Conservation (phyloP, 2,329 filamentous ascomycete species). For the Fusarium guadeloupense region DNA sequence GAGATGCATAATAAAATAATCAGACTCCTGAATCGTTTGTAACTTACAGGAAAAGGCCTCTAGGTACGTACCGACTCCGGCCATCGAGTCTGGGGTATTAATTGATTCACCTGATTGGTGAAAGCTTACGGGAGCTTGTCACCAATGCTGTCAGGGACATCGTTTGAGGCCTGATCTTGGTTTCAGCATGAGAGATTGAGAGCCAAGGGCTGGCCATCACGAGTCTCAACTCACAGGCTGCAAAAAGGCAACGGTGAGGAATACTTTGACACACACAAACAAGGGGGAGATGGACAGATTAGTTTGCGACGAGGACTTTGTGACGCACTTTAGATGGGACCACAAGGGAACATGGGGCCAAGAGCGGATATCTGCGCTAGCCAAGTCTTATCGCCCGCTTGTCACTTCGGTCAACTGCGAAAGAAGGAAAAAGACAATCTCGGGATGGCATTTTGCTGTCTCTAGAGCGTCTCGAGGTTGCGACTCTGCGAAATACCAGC, state of each 20-base stretch:
- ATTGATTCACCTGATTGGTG: slow-evolving; percentile 32
- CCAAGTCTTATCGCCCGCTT: slow-evolving; percentile 24
- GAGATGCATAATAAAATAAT: not conserved
- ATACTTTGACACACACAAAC: not conserved
- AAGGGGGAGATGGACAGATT: slow-evolving; percentile 27
- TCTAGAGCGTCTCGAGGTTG: not conserved
- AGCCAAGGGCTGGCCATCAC: slow-evolving; percentile 8
- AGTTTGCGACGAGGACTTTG: slow-evolving; percentile 23
- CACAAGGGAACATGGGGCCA: slow-evolving; percentile 5
- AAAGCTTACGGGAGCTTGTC: slow-evolving; percentile 23
- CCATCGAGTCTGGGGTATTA: slow-evolving; percentile 21
- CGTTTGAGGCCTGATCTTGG: slow-evolving; percentile 20
- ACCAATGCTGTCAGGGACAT: slow-evolving; percentile 14
- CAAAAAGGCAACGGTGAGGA: slow-evolving; percentile 2
- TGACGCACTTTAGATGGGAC: slow-evolving; percentile 35
- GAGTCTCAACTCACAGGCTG: slow-evolving; percentile 10
- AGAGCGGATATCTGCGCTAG: slow-evolving; percentile 10
- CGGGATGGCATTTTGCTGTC: not conserved
- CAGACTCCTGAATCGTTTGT: too few relatives aligned
- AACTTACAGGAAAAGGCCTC: slow-evolving; percentile 4
- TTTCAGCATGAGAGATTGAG: slow-evolving; percentile 27
- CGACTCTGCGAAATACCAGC: not conserved
- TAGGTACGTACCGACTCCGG: slow-evolving; percentile 4
- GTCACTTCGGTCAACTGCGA: slow-evolving; percentile 18
- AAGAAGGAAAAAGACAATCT: not conserved